Conservation (phyloP, 257 asterid genomes). For the Paraleonurus japonicus region DNA sequence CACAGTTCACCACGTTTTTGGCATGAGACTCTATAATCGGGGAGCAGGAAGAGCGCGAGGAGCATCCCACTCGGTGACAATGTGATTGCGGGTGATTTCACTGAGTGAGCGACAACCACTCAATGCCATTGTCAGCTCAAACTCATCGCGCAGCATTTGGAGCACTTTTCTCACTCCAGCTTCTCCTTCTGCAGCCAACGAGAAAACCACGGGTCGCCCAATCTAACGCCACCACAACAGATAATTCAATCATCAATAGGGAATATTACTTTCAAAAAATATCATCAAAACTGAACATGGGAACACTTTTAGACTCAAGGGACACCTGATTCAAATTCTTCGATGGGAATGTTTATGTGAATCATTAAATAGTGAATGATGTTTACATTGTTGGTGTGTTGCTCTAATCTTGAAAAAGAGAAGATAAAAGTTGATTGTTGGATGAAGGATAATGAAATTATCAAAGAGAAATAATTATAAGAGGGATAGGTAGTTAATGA, state of each 20-base stretch:
- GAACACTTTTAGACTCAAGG: not conserved
- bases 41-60: slow-evolving; percentile 52
- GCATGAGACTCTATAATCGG: slow-evolving; percentile 50
- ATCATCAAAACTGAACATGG: not conserved
- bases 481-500: too few relatives aligned
- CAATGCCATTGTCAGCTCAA: slow-evolving; percentile 94
- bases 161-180: slow-evolving; percentile 79
- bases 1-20: not conserved
- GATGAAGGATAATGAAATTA: too few relatives aligned
- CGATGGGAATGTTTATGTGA: too few relatives aligned
- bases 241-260: not conserved
- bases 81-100: slow-evolving; percentile 86
- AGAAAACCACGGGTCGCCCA: slow-evolving; percentile 89
- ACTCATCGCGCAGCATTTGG: slow-evolving; percentile 85
- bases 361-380: too few relatives aligned
- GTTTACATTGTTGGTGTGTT: too few relatives aligned
- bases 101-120: slow-evolving; percentile 75
- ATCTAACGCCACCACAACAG: slow-evolving; percentile 48
- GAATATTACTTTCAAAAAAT: too few relatives aligned
- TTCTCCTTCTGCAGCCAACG: slow-evolving; percentile 92
- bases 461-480: too few relatives aligned
- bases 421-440: too few relatives aligned
- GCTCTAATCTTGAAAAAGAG: too few relatives aligned
- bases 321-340: too few relatives aligned
- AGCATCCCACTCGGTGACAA: slow-evolving; percentile 75